Conservation (phyloP, 2,329 filamentous ascomycete genomes). For the Parascedosporium putredinis region DNA sequence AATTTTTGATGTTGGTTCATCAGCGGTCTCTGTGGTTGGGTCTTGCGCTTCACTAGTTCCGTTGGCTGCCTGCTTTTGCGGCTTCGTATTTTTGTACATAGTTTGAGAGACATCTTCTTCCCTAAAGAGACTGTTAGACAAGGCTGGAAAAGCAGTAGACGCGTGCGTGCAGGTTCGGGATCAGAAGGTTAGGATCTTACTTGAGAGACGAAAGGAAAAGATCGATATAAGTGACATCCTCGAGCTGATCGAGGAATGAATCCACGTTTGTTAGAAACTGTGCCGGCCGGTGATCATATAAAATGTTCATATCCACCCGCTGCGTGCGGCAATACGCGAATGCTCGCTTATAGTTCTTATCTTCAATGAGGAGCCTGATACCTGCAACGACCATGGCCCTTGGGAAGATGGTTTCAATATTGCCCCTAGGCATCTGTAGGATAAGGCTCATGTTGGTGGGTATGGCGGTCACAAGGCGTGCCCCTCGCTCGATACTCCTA, state of each 20-base stretch:
- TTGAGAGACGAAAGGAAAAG: conserved; percentile 79
- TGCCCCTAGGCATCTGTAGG: conserved; percentile 91
- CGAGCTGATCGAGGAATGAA: conserved; percentile 74
- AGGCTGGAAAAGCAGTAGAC: neutral
- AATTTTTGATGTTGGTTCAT: conserved; percentile 47
- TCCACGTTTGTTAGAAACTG: conserved; percentile 71
- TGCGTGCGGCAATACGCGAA: conserved; percentile 86
- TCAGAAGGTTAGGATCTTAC: conserved; percentile 34
- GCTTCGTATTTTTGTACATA: conserved; percentile 83
- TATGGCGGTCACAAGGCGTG: conserved; percentile 76
- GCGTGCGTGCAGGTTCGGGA: too few species aligned
- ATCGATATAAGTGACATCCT: conserved; percentile 73
- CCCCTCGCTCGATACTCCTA: conserved; percentile 82
- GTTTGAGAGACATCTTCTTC: conserved; percentile 90
- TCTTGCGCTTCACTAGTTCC: neutral
- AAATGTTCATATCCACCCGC: conserved; percentile 93
- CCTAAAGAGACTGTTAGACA: conserved; percentile 29
- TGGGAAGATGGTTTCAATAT: conserved; percentile 89
- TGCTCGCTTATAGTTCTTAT: conserved; percentile 70
- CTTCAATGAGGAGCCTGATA: conserved; percentile 70
- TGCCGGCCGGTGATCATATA: conserved; percentile 83
- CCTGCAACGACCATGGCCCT: conserved; percentile 86
- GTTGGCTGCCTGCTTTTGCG: conserved; percentile 15
- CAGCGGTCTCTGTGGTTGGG: neutral
- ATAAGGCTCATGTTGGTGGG: conserved; percentile 78